phyloP scores from a whole-genome alignment of 2,329 filamentous ascomycete species.

The Zasmidium cellare region DNA sequence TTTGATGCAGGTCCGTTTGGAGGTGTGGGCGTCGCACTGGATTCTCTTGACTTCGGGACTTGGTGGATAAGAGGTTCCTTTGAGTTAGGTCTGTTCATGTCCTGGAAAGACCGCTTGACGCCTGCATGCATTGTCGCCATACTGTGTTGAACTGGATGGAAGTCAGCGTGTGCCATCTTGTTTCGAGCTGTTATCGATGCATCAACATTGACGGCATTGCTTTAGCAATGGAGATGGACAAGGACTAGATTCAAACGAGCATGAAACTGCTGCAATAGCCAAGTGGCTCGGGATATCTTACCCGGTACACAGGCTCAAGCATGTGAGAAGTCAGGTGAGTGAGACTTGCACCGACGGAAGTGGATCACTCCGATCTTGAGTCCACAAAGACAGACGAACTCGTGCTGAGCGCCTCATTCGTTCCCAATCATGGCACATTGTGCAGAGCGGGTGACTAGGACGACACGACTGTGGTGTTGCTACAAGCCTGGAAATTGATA shows the following conservation, averaged over 20 bases:
- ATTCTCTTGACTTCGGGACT: slow-evolving; percentile 16
- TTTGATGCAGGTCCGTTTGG: slow-evolving; percentile 10
- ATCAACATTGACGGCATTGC: too few relatives aligned
- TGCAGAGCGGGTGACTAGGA: background rate
- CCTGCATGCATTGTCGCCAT: slow-evolving; percentile 32
- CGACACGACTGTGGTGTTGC: background rate
- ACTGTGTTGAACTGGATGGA: background rate
- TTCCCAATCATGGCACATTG: background rate
- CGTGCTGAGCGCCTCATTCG: background rate
- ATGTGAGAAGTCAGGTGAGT: slow-evolving; percentile 10
- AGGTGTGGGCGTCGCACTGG: slow-evolving; percentile 21
- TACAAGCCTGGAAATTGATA: background rate
- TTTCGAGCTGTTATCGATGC: too few relatives aligned
- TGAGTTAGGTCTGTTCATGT: slow-evolving; percentile 24
- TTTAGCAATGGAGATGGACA: background rate
- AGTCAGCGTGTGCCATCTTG: too few relatives aligned
- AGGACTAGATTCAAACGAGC: background rate
- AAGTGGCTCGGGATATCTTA: background rate
- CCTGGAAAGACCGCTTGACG: slow-evolving; percentile 30
- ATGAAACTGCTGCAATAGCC: background rate
- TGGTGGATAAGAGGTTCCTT: slow-evolving; percentile 16
- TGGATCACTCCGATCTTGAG: background rate
- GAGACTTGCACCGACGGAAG: background rate
- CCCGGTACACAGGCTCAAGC: background rate
- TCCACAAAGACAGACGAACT: background rate